Evolutionary conservation across 495 filamentous ascomycete genomes (phyloP).

Genomic region (Aspergillus kassunensis): DNA sequence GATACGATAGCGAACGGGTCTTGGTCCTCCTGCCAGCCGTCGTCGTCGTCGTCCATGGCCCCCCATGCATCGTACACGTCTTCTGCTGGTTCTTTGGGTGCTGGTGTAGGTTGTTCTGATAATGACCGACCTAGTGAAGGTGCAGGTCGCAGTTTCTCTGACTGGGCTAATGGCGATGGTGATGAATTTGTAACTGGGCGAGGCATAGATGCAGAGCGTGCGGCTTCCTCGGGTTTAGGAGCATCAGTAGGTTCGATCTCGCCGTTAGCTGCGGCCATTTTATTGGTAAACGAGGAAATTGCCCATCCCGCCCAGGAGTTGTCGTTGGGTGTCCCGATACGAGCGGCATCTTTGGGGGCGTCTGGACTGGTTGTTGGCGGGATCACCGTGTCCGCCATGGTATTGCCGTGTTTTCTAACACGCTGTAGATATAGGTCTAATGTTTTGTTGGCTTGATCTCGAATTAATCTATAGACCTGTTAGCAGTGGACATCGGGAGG

Average conservation of each 20-base stretch:
- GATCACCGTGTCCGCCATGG: conserved; percentile 76
- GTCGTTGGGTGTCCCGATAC: conserved; percentile 73
- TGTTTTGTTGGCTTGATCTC: conserved; percentile 88
- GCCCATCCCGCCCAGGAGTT: conserved; percentile 94
- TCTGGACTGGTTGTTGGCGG: conserved; percentile 40
- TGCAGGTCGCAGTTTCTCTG: conserved; percentile 34
- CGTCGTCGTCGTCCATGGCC: conserved; percentile 60
- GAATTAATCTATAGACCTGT: conserved; percentile 53
- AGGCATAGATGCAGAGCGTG: conserved; percentile 47
- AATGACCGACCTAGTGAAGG: conserved; percentile 38
- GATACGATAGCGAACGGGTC: conserved; percentile 46
- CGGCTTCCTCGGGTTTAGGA: conserved; percentile 29
- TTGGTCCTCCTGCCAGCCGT: conserved; percentile 39
- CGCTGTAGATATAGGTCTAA: conserved; percentile 84
- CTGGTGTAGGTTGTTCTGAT: conserved; percentile 40
- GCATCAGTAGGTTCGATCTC: conserved; percentile 63
- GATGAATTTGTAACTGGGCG: conserved; percentile 44
- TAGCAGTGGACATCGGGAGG: neutral
- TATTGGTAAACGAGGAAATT: conserved; percentile 98
- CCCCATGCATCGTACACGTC: conserved; percentile 67
- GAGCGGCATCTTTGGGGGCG: conserved; percentile 43
- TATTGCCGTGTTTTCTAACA: conserved; percentile 68
- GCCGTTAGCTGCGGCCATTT: conserved; percentile 74
- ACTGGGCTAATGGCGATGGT: conserved; percentile 42
- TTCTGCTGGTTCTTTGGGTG: conserved; percentile 47